Base-by-base conservation (phyloP, 805 yeast genomes). In the Zygosaccharomyces rouxii region DNA sequence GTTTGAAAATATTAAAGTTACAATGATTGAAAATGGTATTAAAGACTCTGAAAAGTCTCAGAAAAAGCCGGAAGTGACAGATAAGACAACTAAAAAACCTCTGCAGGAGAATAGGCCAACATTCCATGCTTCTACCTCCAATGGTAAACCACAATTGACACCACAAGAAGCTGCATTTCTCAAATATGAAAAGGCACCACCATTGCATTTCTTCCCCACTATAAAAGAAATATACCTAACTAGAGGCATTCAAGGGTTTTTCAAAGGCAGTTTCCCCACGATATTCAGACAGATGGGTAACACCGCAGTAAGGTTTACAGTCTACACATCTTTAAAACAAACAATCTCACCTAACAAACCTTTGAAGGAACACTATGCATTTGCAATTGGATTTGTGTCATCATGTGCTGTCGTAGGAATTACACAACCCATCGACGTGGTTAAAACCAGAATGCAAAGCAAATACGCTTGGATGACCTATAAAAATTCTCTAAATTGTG, bases 351-450 rank as follows among this genome's bases (percentile, higher is more conserved):
- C 68, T 10, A 64, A 62, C 35, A 59, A 59, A 39, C 72, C 68
- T 58, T 39, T 71, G 58, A 64, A 68, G 48, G 63, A 67, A 37
- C 59, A 66, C 39, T 50, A 69, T 11, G 64, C 72, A 1, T 63
- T 63, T 28, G 66, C 60, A 0, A 49, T 81, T 7, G 89, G 94
- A 4, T 68, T 83, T 9, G 72, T 79, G 1, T 80, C 95, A 2
- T 81, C 94, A 0, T 67, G 77, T 3, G 84, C 89, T 0, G 95
- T 87, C 25, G 86, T 88, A 19, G 80, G 78, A 0, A 71, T 78
- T 0, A 90, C 96, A 0, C 98, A 89, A 68, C 97, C 97, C 0
- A 71, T 90, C 25, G 97, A 90, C 68, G 87, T 88, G 2, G 68
- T 90, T 42, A 90, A 90, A 70, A 80, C 97, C 2, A 78, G 95